Conservation (phyloP, 208 protist species). For the Trypanosoma mega region DNA sequence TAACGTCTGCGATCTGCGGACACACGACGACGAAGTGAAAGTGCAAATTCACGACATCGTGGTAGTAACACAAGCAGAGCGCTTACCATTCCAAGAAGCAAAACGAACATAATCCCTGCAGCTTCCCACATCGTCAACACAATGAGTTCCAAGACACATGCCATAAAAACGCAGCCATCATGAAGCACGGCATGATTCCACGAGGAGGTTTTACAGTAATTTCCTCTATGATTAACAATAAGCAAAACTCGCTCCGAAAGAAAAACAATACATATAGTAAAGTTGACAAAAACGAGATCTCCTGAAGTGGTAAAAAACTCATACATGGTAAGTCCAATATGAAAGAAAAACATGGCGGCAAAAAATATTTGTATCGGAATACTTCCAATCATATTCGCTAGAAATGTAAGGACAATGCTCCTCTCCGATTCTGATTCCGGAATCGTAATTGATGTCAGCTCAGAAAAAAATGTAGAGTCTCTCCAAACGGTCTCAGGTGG, state of each 20-base stretch:
- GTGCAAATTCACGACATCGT: background rate
- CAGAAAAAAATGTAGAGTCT: background rate
- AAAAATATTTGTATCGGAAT: constrained; percentile 3
- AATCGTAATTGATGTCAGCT: background rate
- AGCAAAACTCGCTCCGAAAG: background rate
- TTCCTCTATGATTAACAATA: background rate
- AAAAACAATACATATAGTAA: constrained; percentile 2
- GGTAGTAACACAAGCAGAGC: background rate
- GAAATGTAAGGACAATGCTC: background rate
- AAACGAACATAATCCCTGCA: background rate
- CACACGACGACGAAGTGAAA: constrained; percentile 5
- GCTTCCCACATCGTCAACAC: background rate
- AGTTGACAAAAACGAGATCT: background rate
- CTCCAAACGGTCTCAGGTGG: background rate
- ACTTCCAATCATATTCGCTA: background rate
- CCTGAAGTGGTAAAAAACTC: background rate
- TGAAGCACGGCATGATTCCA: too few relatives aligned
- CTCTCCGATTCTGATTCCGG: background rate
- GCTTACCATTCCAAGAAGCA: background rate
- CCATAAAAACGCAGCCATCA: background rate
- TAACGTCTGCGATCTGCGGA: constrained; percentile 77
- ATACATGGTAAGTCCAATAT: background rate
- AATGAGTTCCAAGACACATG: background rate
- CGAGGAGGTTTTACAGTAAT: background rate
- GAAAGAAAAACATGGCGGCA: background rate